These are phyloP conservation scores for Russula ochroleuca DNA, from an alignment of 768 basidiomycete genomes.

Conservation along the genomic window DNA sequence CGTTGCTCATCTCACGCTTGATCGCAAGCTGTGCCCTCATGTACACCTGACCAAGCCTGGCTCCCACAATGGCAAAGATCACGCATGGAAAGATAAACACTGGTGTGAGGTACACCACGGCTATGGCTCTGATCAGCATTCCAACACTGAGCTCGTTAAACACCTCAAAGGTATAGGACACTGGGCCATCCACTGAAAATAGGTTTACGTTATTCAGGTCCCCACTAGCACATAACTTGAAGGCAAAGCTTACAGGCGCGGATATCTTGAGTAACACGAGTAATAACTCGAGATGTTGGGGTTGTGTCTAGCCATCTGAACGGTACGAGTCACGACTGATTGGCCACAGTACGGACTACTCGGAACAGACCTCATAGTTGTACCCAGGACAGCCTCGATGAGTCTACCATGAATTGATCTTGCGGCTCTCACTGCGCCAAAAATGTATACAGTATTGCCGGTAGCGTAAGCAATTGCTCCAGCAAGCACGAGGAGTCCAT, in stretches of 20 bases:
- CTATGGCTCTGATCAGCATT: slow-evolving; percentile 37
- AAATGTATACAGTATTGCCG: slow-evolving; percentile 41
- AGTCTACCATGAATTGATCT: slow-evolving; percentile 50
- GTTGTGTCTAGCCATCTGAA: slow-evolving; percentile 48
- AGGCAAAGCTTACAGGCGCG: slow-evolving; percentile 32
- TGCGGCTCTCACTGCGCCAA: slow-evolving; percentile 51
- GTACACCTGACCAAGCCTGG: slow-evolving; percentile 45
- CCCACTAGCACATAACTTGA: neutral
- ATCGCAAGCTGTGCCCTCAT: slow-evolving; percentile 53
- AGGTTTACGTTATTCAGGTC: neutral
- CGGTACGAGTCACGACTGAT: neutral
- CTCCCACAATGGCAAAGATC: slow-evolving; percentile 38
- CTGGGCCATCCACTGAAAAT: slow-evolving; percentile 37
- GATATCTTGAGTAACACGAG: slow-evolving; percentile 66
- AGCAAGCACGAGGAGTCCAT: slow-evolving; percentile 38
- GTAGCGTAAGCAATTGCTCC: slow-evolving; percentile 35
- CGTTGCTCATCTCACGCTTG: slow-evolving; percentile 54
- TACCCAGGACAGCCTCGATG: slow-evolving; percentile 50
- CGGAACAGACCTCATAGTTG: slow-evolving; percentile 56
- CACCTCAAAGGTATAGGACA: slow-evolving; percentile 30
- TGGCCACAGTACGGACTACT: too few species aligned
- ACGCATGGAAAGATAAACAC: slow-evolving; percentile 40
- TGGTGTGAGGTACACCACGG: slow-evolving; percentile 39
- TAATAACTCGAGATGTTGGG: slow-evolving; percentile 55
- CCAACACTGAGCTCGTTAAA: slow-evolving; percentile 34